phyloP scores from a whole-genome alignment of 768 basidiomycete species.

The Lactifluus echinatus region DNA sequence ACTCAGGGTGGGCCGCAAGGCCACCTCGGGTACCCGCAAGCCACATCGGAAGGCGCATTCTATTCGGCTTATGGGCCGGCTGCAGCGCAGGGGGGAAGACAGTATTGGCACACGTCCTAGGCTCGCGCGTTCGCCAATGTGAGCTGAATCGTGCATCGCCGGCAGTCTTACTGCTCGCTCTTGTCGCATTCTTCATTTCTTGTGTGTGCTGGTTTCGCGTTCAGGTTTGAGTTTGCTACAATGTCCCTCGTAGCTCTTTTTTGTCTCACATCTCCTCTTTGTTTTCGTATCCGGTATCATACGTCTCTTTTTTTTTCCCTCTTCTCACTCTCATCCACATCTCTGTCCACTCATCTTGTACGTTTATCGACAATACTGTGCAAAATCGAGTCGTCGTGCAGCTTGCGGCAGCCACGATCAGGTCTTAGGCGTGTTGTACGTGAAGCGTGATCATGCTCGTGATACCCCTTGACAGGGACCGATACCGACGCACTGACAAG shows the following conservation, averaged over 20 bases:
- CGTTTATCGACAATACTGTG: slow-evolving; percentile 21
- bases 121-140: no score
- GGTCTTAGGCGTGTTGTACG: no score
- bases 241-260: slow-evolving; percentile 13
- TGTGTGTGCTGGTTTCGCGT: slow-evolving; percentile 10
- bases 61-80: slow-evolving; percentile 50
- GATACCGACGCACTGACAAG: no score
- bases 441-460: no score
- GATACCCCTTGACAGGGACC: no score
- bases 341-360: slow-evolving; percentile 23
- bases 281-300: slow-evolving; percentile 22
- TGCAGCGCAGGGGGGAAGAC: slow-evolving; percentile 33
- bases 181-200: background rate
- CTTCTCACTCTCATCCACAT: slow-evolving; percentile 19
- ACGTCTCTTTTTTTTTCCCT: background rate
- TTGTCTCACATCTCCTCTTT: slow-evolving; percentile 19
- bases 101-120: slow-evolving; percentile 33
- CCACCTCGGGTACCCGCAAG: slow-evolving; percentile 56
- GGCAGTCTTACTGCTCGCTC: background rate
- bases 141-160: slow-evolving; percentile 1
- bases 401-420: slow-evolving; percentile 11
- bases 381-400: slow-evolving; percentile 16
- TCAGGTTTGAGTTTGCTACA: slow-evolving; percentile 6
- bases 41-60: slow-evolving; percentile 50
- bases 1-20: slow-evolving; percentile 40